Evolutionary conservation across 2,329 filamentous ascomycete genomes (phyloP).

Genomic region (Colletotrichum sansevieriae): DNA sequence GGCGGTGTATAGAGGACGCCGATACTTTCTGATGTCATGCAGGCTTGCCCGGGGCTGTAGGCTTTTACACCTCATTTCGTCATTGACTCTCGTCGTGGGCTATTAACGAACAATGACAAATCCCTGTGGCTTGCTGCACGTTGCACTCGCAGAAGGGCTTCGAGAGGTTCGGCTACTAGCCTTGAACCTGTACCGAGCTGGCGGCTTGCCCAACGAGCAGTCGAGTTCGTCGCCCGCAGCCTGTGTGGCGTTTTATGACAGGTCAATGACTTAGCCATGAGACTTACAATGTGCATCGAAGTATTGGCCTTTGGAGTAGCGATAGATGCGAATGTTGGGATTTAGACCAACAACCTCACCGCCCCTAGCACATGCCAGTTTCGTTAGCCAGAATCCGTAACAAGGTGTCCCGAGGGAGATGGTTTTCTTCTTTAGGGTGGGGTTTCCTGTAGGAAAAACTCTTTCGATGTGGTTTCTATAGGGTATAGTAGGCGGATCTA

Average conservation of each 20-base stretch:
- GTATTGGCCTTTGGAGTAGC: conserved; percentile 88
- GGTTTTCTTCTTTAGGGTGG: conserved; percentile 18
- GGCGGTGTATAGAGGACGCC: background rate
- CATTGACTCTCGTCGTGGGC: background rate
- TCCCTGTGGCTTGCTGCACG: conserved; percentile 13
- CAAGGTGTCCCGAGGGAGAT: background rate
- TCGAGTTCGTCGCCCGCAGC: conserved; percentile 8
- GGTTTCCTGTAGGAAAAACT: conserved; percentile 27
- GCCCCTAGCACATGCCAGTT: conserved; percentile 69
- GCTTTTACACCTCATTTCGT: background rate
- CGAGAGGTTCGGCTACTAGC: conserved; percentile 3
- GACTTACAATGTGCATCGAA: conserved; percentile 90
- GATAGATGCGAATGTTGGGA: conserved; percentile 89
- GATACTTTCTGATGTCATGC: conserved; percentile 11
- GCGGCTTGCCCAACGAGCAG: conserved; percentile 14
- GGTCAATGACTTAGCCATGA: conserved; percentile 23
- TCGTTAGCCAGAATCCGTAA: conserved; percentile 16
- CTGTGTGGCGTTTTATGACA: conserved; percentile 36
- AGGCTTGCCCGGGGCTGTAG: background rate
- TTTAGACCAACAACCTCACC: conserved; percentile 87
- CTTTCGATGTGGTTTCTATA: conserved; percentile 10
- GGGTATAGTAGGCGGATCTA: conserved; percentile 22
- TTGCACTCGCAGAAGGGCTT: background rate
- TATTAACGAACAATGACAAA: conserved; percentile 18
- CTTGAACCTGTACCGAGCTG: background rate